Evolutionary conservation across 345 rosid genomes (phyloP).

Genomic region (Carallia pectinifolia): DNA sequence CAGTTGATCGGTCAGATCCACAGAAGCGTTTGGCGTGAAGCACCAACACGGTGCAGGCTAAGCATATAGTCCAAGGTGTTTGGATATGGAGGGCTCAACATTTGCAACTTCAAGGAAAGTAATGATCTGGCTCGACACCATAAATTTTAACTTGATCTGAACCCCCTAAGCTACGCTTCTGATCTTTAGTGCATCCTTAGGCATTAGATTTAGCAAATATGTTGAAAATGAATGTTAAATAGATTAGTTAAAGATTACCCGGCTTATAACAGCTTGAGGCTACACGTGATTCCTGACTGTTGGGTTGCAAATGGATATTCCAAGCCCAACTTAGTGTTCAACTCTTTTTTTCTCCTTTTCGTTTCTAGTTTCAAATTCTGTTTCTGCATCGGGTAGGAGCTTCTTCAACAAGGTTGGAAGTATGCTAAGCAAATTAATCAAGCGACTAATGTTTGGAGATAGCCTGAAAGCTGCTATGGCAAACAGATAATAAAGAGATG

Average conservation of each 20-base stretch:
- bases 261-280: no score
- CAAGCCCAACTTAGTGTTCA: no score
- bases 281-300: no score
- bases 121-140: neutral
- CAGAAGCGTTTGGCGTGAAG: neutral
- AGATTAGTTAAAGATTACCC: neutral
- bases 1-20: neutral
- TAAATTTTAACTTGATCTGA: neutral
- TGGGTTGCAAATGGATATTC: no score
- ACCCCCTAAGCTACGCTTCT: neutral
- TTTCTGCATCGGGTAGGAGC: no score
- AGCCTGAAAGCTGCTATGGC: no score
- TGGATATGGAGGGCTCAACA: neutral
- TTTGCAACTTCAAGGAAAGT: neutral
- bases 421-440: no score
- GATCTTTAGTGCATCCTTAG: conserved; percentile 7
- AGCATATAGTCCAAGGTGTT: neutral
- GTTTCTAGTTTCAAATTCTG: no score
- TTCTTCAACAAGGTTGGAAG: no score
- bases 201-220: neutral
- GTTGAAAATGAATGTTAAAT: neutral
- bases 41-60: neutral
- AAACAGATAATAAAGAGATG: no score
- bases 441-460: no score
- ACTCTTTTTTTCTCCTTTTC: no score